Percentiles rank a stretch among this genome's conserved stretches.
Evolutionary conservation across 2,329 filamentous ascomycete species (phyloP).

Genomic region (Xylaria sp.): DNA sequence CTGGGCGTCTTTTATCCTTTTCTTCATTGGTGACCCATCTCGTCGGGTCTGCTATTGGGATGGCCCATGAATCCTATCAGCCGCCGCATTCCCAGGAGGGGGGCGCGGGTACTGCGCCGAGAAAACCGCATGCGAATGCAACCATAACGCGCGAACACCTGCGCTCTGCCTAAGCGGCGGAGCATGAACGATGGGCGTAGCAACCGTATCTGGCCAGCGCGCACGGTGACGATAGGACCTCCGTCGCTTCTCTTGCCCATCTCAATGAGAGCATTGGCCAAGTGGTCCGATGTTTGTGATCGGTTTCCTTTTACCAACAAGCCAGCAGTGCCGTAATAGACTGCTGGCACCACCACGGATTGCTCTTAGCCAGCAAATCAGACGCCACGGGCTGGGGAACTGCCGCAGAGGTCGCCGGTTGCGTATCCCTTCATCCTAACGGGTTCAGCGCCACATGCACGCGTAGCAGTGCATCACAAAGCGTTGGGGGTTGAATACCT

Average conservation of each 20-base stretch:
- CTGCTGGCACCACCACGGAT: neutral
- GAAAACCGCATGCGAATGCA: constrained; percentile 10
- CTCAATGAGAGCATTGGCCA: neutral
- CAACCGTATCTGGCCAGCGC: neutral
- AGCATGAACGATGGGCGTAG: neutral
- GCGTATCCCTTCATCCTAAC: neutral
- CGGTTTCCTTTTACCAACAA: neutral
- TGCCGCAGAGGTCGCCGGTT: neutral
- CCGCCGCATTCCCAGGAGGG: constrained; percentile 12
- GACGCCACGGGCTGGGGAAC: neutral
- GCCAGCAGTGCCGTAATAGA: neutral
- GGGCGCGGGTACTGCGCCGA: neutral
- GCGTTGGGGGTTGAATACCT: neutral
- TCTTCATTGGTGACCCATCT: constrained; percentile 22
- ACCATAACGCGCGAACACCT: constrained; percentile 3
- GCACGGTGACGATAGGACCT: neutral
- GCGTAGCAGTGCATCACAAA: neutral
- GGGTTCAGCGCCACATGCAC: constrained; percentile 3
- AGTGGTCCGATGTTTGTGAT: constrained; percentile 1
- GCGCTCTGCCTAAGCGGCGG: neutral
- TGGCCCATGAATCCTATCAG: constrained; percentile 11
- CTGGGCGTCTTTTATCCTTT: neutral
- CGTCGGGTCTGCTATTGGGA: constrained; percentile 19
- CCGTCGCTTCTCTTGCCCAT: neutral
- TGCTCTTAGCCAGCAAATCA: no score